Conservation (phyloP, 2,329 filamentous ascomycete species). For the Bipolaris gigantea region DNA sequence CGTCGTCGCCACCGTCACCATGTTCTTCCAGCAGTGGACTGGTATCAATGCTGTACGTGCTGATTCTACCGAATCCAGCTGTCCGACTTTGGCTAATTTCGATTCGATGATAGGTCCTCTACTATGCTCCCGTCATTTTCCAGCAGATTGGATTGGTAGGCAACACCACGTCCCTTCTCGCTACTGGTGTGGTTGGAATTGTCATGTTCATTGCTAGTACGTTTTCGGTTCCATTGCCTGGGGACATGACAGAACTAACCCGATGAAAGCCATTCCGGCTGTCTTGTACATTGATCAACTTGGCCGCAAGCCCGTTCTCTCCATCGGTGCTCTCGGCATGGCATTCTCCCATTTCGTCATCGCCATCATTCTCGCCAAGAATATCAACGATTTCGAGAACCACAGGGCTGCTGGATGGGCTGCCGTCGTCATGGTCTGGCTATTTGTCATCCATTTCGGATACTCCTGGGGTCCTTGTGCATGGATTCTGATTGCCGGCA, state of each 20-base stretch:
- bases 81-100: background rate
- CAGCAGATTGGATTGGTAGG: slow-evolving; percentile 50
- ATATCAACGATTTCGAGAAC: slow-evolving; percentile 61
- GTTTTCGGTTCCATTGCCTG: background rate
- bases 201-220: slow-evolving; percentile 63
- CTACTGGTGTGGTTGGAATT: slow-evolving; percentile 72
- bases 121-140: slow-evolving; percentile 57
- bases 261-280: slow-evolving; percentile 52
- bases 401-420: slow-evolving; percentile 66
- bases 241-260: background rate
- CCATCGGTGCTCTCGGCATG: slow-evolving; percentile 70
- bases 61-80: background rate
- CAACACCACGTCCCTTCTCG: slow-evolving; percentile 60
- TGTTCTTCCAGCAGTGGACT: slow-evolving; percentile 57
- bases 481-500: slow-evolving; percentile 68
- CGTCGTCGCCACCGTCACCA: slow-evolving; percentile 58
- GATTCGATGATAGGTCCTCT: slow-evolving; percentile 46
- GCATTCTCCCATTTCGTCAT: slow-evolving; percentile 71
- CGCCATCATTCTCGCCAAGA: slow-evolving; percentile 67
- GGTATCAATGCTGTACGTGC: slow-evolving; percentile 50
- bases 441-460: slow-evolving; percentile 74
- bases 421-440: slow-evolving; percentile 69
- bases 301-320: slow-evolving; percentile 65
- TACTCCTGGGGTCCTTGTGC: slow-evolving; percentile 75
- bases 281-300: slow-evolving; percentile 67